Conservation (phyloP, 1,284 basidiomycete species). For the Cystobasidium slooffiae region DNA sequence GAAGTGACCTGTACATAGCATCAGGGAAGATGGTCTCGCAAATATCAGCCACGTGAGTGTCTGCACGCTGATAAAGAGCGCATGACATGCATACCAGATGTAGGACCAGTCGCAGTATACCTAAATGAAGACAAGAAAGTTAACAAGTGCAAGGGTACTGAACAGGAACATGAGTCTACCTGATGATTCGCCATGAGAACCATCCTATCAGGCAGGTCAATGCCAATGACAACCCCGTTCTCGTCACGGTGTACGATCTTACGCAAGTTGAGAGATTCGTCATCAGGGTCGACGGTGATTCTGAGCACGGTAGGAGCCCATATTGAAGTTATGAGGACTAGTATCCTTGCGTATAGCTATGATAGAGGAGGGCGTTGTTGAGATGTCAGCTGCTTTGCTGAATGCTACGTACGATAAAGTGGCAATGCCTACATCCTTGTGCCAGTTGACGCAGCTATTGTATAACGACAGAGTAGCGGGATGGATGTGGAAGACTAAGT, state of each 20-base stretch:
- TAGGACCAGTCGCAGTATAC: constrained; percentile 87
- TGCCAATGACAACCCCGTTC: constrained; percentile 64
- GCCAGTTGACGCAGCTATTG: constrained; percentile 4
- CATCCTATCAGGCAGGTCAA: constrained; percentile 75
- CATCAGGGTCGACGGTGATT: constrained; percentile 63
- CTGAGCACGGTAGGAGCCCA: constrained; percentile 40
- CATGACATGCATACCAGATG: constrained; percentile 65
- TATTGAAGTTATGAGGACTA: constrained; percentile 36
- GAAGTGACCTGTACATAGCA: constrained; percentile 44
- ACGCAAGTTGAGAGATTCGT: constrained; percentile 51
- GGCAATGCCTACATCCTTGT: constrained; percentile 24
- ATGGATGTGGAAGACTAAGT: constrained; percentile 5
- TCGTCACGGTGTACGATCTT: constrained; percentile 61
- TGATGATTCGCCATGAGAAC: constrained; percentile 53
- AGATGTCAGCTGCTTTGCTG: too few relatives aligned
- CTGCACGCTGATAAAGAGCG: not conserved
- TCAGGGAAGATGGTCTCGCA: too few relatives aligned
- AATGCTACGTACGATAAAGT: too few relatives aligned
- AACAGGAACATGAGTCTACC: constrained; percentile 23
- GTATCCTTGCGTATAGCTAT: constrained; percentile 21
- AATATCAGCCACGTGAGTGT: too few relatives aligned
- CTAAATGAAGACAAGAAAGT: constrained; percentile 58
- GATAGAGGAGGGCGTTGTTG: not conserved
- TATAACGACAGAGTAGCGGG: constrained; percentile 13
- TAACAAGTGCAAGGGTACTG: not conserved